Evolutionary conservation across 1,139 yeast species (phyloP).

Genomic region (Lodderomyces metapsilosis): DNA sequence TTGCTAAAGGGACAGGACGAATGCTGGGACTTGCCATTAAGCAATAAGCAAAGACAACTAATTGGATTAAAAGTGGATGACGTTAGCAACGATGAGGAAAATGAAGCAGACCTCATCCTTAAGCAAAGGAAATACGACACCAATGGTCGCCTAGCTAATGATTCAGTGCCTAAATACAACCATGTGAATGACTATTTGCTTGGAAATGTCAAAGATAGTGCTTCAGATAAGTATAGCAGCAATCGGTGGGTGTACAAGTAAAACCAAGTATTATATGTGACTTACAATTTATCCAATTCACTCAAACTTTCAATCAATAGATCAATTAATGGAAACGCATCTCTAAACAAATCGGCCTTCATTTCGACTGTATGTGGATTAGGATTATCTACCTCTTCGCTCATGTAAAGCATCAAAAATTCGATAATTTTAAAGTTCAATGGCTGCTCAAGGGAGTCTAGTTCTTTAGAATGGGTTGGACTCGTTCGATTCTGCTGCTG

Average conservation of each 20-base stretch:
- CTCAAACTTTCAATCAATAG: conserved; percentile 38
- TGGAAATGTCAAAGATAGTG: background rate
- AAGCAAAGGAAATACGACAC: conserved; percentile 16
- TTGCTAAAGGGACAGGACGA: conserved; percentile 36
- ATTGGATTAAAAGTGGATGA: conserved; percentile 29
- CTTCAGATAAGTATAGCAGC: background rate
- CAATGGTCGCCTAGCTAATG: conserved; percentile 8
- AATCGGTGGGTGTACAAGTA: background rate
- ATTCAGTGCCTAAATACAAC: conserved; percentile 13
- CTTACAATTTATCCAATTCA: conserved; percentile 27
- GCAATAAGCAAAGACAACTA: conserved; percentile 33
- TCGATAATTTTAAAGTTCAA: conserved; percentile 65
- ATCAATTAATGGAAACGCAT: conserved; percentile 44
- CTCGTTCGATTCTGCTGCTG: too few species aligned
- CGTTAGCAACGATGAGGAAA: conserved; percentile 8
- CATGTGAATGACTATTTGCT: conserved; percentile 11
- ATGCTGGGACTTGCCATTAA: conserved; percentile 43
- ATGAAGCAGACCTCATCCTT: conserved; percentile 13
- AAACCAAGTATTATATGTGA: background rate
- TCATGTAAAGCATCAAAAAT: conserved; percentile 66
- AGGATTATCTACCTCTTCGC: conserved; percentile 51
- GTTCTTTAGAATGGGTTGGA: too few species aligned
- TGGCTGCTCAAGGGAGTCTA: conserved; percentile 34
- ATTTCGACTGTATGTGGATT: conserved; percentile 39
- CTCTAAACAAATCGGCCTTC: conserved; percentile 54